Evolutionary conservation across 495 filamentous ascomycete genomes (phyloP), one percentile per base, ranked within the genome.

Genomic region (Aspergillus haitiensis): DNA sequence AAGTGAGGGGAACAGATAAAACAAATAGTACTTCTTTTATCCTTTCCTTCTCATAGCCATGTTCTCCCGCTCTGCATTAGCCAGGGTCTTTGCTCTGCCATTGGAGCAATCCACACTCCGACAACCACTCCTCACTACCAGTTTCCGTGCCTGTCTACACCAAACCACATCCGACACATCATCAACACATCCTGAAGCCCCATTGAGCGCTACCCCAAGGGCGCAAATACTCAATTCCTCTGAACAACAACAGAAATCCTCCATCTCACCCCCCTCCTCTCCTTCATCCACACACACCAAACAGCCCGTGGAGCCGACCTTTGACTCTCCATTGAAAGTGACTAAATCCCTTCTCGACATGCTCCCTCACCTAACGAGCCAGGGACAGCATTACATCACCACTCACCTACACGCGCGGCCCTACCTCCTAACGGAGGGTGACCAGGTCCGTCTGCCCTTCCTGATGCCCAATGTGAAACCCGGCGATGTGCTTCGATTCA

Each of bases 401-500:
- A 81, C 89, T 9, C 90, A 94, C 75, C 86, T 98, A 67, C 91
- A 98, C 78, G 88, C 85, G 5, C 81, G 81, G 16, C 91, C 92
- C 15, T 98, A 96, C 82, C 91, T 98, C 6, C 82, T 98, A 61
- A 98, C 92, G 0, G 75, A 74, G 36, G 95, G 94, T 61, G 94
- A 98, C 71, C 82, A 81, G 40, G 64, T 98, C 2, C 90, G 91
- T n/a, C 85, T 98, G 44, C 95, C 94, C n/a, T 98, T 98, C 82
- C 84, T 84, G 63, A 92, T 98, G 88, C 87, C 88, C 31, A 85
- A 84, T 32, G 93, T 95, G 2, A 75, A 81, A 53, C 85, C 91
- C 0, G 94, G 94, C 1, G 92, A 97, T 67, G 73, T 91, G 37
- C 76, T 98, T 47, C 89, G 93, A 13, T 83, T 98, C 49, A 92